Evolutionary conservation across 2,329 filamentous ascomycete species (phyloP).

Genomic region (Paecilomyces sp.): DNA sequence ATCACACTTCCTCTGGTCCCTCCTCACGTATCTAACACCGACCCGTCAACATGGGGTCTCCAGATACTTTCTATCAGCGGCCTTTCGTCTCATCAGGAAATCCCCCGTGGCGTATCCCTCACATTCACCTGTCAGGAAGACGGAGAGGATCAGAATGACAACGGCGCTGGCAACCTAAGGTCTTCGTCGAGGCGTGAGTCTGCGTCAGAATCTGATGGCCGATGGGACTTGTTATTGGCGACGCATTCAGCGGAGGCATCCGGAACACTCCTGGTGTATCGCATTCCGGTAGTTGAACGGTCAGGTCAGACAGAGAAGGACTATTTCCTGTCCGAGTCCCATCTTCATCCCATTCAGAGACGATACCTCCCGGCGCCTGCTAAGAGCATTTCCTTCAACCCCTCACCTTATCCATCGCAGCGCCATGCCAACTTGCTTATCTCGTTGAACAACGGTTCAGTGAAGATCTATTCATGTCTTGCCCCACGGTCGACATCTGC

Average conservation of each 20-base stretch:
- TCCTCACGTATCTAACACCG: conserved; percentile 37
- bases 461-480: conserved; percentile 53
- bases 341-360: conserved; percentile 39
- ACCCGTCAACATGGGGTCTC: conserved; percentile 32
- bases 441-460: conserved; percentile 46
- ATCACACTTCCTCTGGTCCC: conserved; percentile 49
- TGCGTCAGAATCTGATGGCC: conserved; percentile 11
- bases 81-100: conserved; percentile 42
- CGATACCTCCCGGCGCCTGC: conserved; percentile 44
- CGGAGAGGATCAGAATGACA: conserved; percentile 20
- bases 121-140: conserved; percentile 43
- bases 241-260: conserved; percentile 39
- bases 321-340: conserved; percentile 25
- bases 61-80: conserved; percentile 42
- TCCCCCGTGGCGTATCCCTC: conserved; percentile 45
- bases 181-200: conserved; percentile 9
- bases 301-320: conserved; percentile 7
- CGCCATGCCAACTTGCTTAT: conserved; percentile 51
- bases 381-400: conserved; percentile 47
- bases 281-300: conserved; percentile 29
- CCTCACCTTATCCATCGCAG: conserved; percentile 44
- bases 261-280: conserved; percentile 39
- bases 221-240: conserved; percentile 40
- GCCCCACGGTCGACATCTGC: conserved; percentile 22
- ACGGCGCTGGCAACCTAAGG: conserved; percentile 21